These are phyloP conservation scores for Xerocomellus intermedius DNA, from an alignment of 768 basidiomycete species.

Conservation along the genomic window DNA sequence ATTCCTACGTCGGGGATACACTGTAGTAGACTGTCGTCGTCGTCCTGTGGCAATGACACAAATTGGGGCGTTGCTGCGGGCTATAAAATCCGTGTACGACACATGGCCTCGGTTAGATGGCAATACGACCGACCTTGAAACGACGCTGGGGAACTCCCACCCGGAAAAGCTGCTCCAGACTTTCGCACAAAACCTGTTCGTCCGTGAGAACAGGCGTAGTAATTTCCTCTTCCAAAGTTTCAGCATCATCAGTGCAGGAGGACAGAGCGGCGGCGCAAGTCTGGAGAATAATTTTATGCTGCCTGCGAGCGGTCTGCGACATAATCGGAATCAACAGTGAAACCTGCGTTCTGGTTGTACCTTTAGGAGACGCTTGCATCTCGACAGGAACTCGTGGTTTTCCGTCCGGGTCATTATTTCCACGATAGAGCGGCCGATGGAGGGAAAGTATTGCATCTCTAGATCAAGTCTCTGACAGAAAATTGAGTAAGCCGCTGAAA, in stretches of 20 bases:
- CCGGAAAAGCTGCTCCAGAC: constrained; percentile 46
- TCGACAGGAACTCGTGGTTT: constrained; percentile 44
- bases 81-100: constrained; percentile 16
- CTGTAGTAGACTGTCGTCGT: constrained; percentile 25
- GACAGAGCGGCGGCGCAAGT: constrained; percentile 30
- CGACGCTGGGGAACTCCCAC: constrained; percentile 38
- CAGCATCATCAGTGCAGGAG: constrained; percentile 11
- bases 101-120: not conserved
- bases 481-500: not conserved
- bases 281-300: constrained; percentile 27
- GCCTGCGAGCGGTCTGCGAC: constrained; percentile 23
- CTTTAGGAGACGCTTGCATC: constrained; percentile 46
- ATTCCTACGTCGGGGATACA: constrained; percentile 2
- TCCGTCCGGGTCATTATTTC: constrained; percentile 54
- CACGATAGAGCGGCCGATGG: constrained; percentile 49
- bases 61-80: constrained; percentile 11
- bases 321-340: constrained; percentile 13
- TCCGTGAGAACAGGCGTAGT: constrained; percentile 25
- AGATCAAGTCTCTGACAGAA: constrained; percentile 51
- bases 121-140: constrained; percentile 45
- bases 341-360: constrained; percentile 32
- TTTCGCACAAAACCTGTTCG: constrained; percentile 39
- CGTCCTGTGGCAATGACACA: constrained; percentile 12
- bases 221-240: constrained; percentile 13
- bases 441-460: constrained; percentile 49